A percentile compares a stretch with the other conserved stretches of the same genome.
Conservation (phyloP, 179 eudicot species). For the Corrigiola litoralis region DNA sequence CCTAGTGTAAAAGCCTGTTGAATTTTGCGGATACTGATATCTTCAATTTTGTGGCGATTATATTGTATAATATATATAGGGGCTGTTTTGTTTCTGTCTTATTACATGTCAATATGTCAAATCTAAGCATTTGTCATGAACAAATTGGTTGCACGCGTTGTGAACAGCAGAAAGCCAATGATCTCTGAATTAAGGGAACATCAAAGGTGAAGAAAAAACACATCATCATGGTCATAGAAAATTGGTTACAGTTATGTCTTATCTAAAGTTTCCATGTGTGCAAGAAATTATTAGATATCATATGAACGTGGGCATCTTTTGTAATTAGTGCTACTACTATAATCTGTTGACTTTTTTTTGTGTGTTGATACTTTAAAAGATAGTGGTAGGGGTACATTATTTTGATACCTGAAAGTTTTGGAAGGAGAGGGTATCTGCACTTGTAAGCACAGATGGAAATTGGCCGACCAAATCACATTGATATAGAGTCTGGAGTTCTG, state of each 20-base stretch:
- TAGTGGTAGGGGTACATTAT: constrained; percentile 1
- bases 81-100: background rate
- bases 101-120: background rate
- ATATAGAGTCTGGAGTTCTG: no score
- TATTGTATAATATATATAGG: background rate
- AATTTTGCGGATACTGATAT: constrained; percentile 13
- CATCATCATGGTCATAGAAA: background rate
- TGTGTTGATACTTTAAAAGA: constrained; percentile 5
- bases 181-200: background rate
- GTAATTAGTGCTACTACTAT: background rate
- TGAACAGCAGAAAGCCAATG: background rate
- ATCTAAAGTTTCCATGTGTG: background rate
- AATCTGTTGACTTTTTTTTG: background rate
- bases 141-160: background rate
- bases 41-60: background rate
- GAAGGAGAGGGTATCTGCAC: background rate
- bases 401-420: background rate
- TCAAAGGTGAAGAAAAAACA: no score
- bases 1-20: constrained; percentile 17
- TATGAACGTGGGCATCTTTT: constrained; percentile 7
- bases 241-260: background rate
- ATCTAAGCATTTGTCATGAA: background rate
- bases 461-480: background rate
- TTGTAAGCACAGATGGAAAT: background rate
- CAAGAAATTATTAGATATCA: constrained; percentile 1